Conservation (phyloP, 768 basidiomycete genomes). For the Tylopilus sp. region DNA sequence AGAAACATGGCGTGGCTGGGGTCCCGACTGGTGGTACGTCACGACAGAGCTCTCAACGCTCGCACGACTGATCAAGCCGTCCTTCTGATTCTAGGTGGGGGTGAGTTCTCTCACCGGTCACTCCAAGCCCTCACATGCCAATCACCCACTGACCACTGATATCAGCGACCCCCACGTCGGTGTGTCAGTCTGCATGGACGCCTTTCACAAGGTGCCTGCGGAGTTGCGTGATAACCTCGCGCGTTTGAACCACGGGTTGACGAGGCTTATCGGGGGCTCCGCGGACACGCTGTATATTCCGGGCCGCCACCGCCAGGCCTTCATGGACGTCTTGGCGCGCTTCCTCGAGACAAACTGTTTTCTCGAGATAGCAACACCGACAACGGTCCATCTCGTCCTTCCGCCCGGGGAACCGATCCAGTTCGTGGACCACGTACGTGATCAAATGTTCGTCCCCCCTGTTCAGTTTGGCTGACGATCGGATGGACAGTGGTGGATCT, state of each 20-base stretch:
- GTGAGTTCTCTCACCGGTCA: conserved; percentile 21
- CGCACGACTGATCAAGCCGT: conserved; percentile 5
- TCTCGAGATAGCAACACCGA: conserved; percentile 47
- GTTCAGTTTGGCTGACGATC: neutral
- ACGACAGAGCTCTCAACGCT: neutral
- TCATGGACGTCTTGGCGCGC: conserved; percentile 40
- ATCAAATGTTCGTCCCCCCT: neutral
- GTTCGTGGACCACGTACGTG: conserved; percentile 45
- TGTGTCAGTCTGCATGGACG: conserved; percentile 40
- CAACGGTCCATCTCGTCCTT: conserved; percentile 40
- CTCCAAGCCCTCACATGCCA: neutral
- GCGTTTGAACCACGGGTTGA: conserved; percentile 29
- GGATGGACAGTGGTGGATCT: conserved; percentile 43
- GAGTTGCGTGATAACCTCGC: conserved; percentile 38
- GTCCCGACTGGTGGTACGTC: conserved; percentile 42
- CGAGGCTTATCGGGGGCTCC: conserved; percentile 45
- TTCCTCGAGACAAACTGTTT: conserved; percentile 50
- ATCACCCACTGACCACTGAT: neutral
- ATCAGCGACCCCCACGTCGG: conserved; percentile 43
- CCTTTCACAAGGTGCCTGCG: conserved; percentile 35
- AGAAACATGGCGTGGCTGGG: conserved; percentile 41
- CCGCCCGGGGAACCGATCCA: conserved; percentile 39
- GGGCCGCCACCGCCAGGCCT: conserved; percentile 34
- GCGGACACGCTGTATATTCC: conserved; percentile 50
- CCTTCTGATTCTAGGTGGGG: conserved; percentile 37